phyloP scores from a whole-genome alignment of 371 early-diverging fungal species.

The Mucor plumbeus region DNA sequence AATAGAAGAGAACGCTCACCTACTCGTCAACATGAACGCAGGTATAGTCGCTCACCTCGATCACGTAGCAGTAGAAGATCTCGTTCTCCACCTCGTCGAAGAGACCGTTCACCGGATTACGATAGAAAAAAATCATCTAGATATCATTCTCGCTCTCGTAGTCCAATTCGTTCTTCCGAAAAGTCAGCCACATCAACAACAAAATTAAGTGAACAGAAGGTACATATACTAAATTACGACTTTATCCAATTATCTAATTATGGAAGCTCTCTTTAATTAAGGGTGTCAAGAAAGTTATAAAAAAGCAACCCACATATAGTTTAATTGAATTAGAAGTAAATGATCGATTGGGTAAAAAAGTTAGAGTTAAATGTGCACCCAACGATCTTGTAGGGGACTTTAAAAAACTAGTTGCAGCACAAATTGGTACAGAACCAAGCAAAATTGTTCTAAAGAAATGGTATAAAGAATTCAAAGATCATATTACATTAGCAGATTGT shows the following conservation, averaged over 20 bases:
- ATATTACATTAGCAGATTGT: slow-evolving; percentile 92
- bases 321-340: slow-evolving; percentile 77
- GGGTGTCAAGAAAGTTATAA: slow-evolving; percentile 25
- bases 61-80: neutral
- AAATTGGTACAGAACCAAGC: slow-evolving; percentile 89
- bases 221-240: neutral
- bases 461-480: slow-evolving; percentile 91
- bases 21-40: neutral
- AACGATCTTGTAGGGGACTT: slow-evolving; percentile 91
- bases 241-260: neutral
- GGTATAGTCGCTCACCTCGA: slow-evolving; percentile 4
- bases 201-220: slow-evolving; percentile 7
- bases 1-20: slow-evolving; percentile 4
- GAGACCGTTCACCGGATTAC: slow-evolving; percentile 14
- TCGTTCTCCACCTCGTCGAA: slow-evolving; percentile 1
- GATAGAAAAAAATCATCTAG: slow-evolving; percentile 3
- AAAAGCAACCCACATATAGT: slow-evolving; percentile 33
- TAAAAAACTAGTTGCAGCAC: slow-evolving; percentile 91
- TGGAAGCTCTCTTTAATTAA: neutral
- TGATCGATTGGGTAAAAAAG: slow-evolving; percentile 95
- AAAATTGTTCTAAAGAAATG: slow-evolving; percentile 95
- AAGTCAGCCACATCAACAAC: neutral
- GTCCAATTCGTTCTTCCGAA: neutral
- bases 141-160: slow-evolving; percentile 4
- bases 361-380: slow-evolving; percentile 85